Evolutionary conservation across 495 filamentous ascomycete genomes (phyloP), one percentile per base, ranked within the genome.

Genomic region (Aspergillus olivimuriae): DNA sequence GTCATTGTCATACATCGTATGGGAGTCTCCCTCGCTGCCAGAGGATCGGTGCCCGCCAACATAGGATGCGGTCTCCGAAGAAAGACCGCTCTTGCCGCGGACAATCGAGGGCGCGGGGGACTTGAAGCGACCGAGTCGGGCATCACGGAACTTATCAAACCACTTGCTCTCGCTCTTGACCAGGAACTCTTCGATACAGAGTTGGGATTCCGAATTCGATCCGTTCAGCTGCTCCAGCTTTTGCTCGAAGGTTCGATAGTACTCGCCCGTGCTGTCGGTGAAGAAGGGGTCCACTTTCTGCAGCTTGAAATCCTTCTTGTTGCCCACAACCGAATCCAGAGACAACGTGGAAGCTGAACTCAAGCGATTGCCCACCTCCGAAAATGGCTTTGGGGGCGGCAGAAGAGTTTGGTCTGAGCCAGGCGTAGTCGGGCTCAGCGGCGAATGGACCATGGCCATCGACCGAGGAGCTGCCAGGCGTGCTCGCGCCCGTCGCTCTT

Each of bases 241-340:
- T 58, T 74, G 72, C 37, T 80, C 77, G 51, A 84, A 86, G 19
- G 54, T 65, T 40, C 63, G 60, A 35, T 76, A 78, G 62, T 76
- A 84, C 43, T 78, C 69, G 21, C 81, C 82, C 28, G 69, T 77
- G 20, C 72, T 68, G 48, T 86, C 82, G 4, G 79, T 84, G 64
- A 86, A 86, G 68, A 78, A 82, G 3, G 81, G 81, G 43, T 83
- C 78, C 1, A 84, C 79, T 44, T 84, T 76, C 48, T 84, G 81
- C n/a, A 84, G 74, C 53, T 77, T 75, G 47, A 78, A 78, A 47
- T 84, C 77, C 19, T 74, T 77, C 47, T 76, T 70, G 33, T 75
- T 75, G n/a, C 77, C 77, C 8, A 80, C 72, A 3, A 84, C 74
- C 1, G 74, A 75, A 22, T 73, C 68, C 23, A 74, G 68, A 2